Evolutionary conservation across 768 basidiomycete genomes (phyloP), one percentile per base, ranked within the genome.

Genomic region (Amanita inopinata): DNA sequence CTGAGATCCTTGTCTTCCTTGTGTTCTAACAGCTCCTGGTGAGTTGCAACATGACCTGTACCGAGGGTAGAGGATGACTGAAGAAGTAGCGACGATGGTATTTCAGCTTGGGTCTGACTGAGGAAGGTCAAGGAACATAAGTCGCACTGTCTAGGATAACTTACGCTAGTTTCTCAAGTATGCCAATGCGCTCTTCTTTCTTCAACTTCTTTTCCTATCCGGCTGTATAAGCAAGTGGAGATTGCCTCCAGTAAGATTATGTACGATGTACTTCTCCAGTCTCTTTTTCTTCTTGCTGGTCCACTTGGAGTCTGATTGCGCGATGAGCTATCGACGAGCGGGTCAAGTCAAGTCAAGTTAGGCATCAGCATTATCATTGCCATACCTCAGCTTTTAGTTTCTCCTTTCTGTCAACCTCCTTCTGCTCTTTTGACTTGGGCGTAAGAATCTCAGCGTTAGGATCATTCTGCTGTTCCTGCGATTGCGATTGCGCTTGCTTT

Each of bases 231-330:
- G 9, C 27, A 12, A 12, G 31, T 30, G 8, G 3, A 33, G 27
- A n/a, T 31, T 7, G 6, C 35, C 14, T 27, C 32, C 9, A 20
- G 1, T 34, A 27, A 8, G 8, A 19, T 17, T 10, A 2, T 15
- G 62, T 43, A 89, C 90, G 53, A 97, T 92, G 54, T 91, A 98
- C 49, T 88, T 88, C 49, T 97, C 93, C 3, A 98, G 64, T 40
- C 88, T 67, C 58, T 85, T 92, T 65, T 78, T 82, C 65, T 89
- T 93, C 66, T 92, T 92, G 45, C 65, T 74, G 33, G 75, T 83
- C 69, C 87, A 80, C 56, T 83, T 85, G 3, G 74, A 76, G 33
- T 83, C 74, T 6, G 77, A 71, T 57, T 80, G 73, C 20, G 62
- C 59, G 24, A 60, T 58, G 33, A 73, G 62, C 73, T 74, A 35